These are phyloP conservation scores for Nemania bipapillata DNA, from an alignment of 2,329 filamentous ascomycete genomes.

Conservation along the genomic window DNA sequence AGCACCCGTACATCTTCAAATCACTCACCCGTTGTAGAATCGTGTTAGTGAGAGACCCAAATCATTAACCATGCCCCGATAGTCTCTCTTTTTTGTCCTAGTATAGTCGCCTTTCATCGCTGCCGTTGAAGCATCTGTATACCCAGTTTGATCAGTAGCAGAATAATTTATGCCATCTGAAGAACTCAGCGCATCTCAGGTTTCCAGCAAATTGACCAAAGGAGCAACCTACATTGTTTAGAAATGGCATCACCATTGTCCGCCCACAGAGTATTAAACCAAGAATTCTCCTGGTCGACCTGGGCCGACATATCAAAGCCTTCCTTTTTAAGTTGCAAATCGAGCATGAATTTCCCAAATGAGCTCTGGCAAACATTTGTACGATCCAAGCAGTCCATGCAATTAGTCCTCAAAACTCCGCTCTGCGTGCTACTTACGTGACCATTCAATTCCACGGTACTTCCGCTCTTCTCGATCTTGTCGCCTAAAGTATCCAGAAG, in stretches of 20 bases:
- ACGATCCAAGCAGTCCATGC: conserved; percentile 97
- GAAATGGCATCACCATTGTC: conserved; percentile 97
- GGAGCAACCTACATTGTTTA: conserved; percentile 70
- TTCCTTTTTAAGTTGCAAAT: conserved; percentile 79
- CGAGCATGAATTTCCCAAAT: conserved; percentile 83
- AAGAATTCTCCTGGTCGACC: conserved; percentile 80
- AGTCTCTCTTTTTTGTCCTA: conserved; percentile 87
- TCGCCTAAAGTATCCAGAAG: conserved; percentile 76
- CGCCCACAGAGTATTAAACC: conserved; percentile 97
- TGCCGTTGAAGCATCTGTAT: conserved; percentile 80
- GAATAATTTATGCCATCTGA: neutral
- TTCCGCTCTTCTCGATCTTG: conserved; percentile 76
- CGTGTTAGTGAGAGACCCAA: conserved; percentile 86
- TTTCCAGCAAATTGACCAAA: neutral
- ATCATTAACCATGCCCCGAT: conserved; percentile 90
- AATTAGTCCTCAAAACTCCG: conserved; percentile 91
- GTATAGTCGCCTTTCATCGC: conserved; percentile 98
- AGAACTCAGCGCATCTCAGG: neutral
- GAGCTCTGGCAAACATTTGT: conserved; percentile 97
- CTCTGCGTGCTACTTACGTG: conserved; percentile 65
- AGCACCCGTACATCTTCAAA: neutral
- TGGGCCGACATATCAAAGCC: conserved; percentile 80
- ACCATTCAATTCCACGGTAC: conserved; percentile 69
- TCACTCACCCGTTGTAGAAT: conserved; percentile 71
- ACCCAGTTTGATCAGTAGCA: conserved; percentile 15